Evolutionary conservation across 495 filamentous ascomycete genomes (phyloP).

Genomic region (Neurospora intermedia): DNA sequence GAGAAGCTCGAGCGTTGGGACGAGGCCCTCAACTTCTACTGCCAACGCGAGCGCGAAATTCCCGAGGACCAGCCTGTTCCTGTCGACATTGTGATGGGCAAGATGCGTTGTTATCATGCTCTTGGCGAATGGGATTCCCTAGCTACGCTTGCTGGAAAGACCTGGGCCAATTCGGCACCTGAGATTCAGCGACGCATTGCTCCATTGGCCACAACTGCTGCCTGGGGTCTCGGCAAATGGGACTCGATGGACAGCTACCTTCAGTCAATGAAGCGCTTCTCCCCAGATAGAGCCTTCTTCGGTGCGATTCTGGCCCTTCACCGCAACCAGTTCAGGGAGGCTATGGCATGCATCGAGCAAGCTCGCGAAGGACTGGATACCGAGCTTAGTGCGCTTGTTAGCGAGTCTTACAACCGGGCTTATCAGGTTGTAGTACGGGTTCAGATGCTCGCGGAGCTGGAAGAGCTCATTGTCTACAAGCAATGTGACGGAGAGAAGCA

Average conservation of each 20-base stretch:
- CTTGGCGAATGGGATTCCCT: constrained; percentile 94
- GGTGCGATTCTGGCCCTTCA: constrained; percentile 89
- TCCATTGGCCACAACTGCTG: constrained; percentile 84
- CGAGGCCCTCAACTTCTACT: constrained; percentile 87
- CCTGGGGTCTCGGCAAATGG: constrained; percentile 97
- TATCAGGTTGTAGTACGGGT: constrained; percentile 94
- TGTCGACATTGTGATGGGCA: constrained; percentile 94
- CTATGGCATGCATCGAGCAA: constrained; percentile 72
- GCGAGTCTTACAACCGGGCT: constrained; percentile 92
- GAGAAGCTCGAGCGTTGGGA: constrained; percentile 98
- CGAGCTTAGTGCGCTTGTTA: constrained; percentile 85
- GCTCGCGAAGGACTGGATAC: constrained; percentile 90
- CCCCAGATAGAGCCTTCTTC: constrained; percentile 93
- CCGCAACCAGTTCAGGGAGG: constrained; percentile 87
- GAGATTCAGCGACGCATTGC: constrained; percentile 84
- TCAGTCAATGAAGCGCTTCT: constrained; percentile 81
- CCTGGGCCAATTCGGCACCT: constrained; percentile 75
- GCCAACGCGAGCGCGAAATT: constrained; percentile 61
- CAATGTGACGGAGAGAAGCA: constrained; percentile 82
- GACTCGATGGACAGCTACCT: constrained; percentile 96
- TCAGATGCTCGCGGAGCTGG: constrained; percentile 96
- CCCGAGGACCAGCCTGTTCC: constrained; percentile 49
- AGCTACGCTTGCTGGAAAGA: constrained; percentile 77
- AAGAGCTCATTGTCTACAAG: constrained; percentile 97
- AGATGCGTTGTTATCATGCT: constrained; percentile 97